Evolutionary conservation across 2,329 filamentous ascomycete genomes (phyloP), one percentile per base, ranked within the genome.

Genomic region (Colletotrichum plurivorum): DNA sequence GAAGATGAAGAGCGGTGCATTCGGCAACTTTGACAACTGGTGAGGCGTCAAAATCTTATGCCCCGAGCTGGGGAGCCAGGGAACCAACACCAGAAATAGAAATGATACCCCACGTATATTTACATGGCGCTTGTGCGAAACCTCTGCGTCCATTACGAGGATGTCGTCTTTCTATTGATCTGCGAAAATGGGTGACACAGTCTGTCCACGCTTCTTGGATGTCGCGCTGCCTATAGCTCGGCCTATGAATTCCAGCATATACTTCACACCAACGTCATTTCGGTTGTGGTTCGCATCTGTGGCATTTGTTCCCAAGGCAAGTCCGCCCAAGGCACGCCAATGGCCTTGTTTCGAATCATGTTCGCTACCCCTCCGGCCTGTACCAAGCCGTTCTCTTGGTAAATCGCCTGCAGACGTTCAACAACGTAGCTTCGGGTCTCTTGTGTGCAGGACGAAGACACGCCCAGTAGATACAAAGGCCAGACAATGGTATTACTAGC

Each of bases 1-100:
- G 82, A 98, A 97, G 83, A 81, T 84, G 2, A 96, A 93, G 77
- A 86, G 84, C 25, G 89, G 90, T 13, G 94, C 94, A 0, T 99
- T 98, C 85, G 95, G 95, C 2, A 97, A 98, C 80, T 99, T 99
- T 79, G 95, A 97, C 81, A 88, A 84, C 45, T 99, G 96, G 95
- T 98, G 45, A 69, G 48, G 16, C 10, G 12, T 22, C 13, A 18
- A 27, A 12, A 20, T 27, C 8, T 36, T 10, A 39, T 7, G 27
- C 10, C 12, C n/a, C 12, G 18, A 16, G 46, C n/a, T 16, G 20
- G n/a, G 12, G 22, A 25, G n/a, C 31, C 27, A 5, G 7, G 39
- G 45, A 46, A 43, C 49, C 10, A 36, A 16, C 13, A 12, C 22
- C 25, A 18, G 25, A 59, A 61, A 69, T 46, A 69, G 45, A 67